Percentiles rank a stretch among this genome's conserved stretches.
Evolutionary conservation across 176 grass and related monocot species (phyloP).

Genomic region (maize (Zea mays)): Zm-B73-REFERENCE-NAM-5.0 NC_050101.1:148070001-148070500

Average conservation of each 20-base stretch:
- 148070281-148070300: neutral
- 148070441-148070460: too few relatives aligned
- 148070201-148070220: slow-evolving; percentile 54
- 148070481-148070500: too few relatives aligned
- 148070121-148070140: slow-evolving; percentile 40
- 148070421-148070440: too few relatives aligned
- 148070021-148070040: slow-evolving; percentile 49
- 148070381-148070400: too few relatives aligned
- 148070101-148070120: slow-evolving; percentile 45
- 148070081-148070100: slow-evolving; percentile 61
- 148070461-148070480: too few relatives aligned
- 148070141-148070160: slow-evolving; percentile 50
- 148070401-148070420: too few relatives aligned
- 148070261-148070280: slow-evolving; percentile 2
- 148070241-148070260: slow-evolving; percentile 18
- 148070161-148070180: slow-evolving; percentile 49
- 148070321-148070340: too few relatives aligned
- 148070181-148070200: slow-evolving; percentile 66
- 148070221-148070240: slow-evolving; percentile 58
- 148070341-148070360: too few relatives aligned
- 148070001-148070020: slow-evolving; percentile 50
- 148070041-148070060: slow-evolving; percentile 45
- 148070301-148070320: neutral
- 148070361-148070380: too few relatives aligned
- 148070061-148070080: slow-evolving; percentile 45